These are phyloP conservation scores for Dacryopinax primogenitus DNA, from an alignment of 768 basidiomycete genomes.

Conservation along the genomic window DNA sequence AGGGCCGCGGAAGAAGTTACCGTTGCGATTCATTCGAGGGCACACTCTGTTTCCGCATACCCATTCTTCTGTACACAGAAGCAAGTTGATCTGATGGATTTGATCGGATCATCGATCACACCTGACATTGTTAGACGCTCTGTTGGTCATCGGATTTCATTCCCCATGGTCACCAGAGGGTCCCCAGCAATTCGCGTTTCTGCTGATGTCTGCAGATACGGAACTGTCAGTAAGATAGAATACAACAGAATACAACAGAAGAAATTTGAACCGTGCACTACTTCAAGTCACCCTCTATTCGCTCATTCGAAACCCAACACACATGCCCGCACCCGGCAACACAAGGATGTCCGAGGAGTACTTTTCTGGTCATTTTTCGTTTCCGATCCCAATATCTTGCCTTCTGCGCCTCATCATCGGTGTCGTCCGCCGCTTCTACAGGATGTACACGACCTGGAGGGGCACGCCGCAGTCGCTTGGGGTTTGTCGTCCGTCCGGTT, in stretches of 20 bases:
- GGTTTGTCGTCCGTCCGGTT: not conserved
- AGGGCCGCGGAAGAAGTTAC: not conserved
- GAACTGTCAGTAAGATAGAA: not conserved
- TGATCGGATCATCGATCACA: not conserved
- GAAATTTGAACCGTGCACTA: not conserved
- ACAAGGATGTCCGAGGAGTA: slow-evolving; percentile 47
- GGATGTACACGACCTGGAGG: slow-evolving; percentile 1
- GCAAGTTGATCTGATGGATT: not conserved
- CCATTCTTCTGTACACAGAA: not conserved
- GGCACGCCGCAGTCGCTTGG: not conserved
- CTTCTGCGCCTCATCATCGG: not conserved
- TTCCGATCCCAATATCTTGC: not conserved
- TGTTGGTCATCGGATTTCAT: not conserved
- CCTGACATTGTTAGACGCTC: not conserved
- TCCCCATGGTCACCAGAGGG: no score
- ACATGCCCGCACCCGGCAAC: slow-evolving; percentile 73
- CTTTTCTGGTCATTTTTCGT: slow-evolving; percentile 7
- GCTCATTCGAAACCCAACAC: slow-evolving; percentile 48
- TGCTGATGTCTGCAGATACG: not conserved
- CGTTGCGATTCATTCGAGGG: not conserved
- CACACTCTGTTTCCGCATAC: not conserved
- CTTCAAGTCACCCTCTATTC: not conserved
- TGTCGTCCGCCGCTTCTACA: not conserved
- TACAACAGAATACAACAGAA: not conserved
- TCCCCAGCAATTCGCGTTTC: no score